These are phyloP conservation scores for Curvularia sp. DNA, from an alignment of 2,329 filamentous ascomycete species.

Conservation along the genomic window DNA sequence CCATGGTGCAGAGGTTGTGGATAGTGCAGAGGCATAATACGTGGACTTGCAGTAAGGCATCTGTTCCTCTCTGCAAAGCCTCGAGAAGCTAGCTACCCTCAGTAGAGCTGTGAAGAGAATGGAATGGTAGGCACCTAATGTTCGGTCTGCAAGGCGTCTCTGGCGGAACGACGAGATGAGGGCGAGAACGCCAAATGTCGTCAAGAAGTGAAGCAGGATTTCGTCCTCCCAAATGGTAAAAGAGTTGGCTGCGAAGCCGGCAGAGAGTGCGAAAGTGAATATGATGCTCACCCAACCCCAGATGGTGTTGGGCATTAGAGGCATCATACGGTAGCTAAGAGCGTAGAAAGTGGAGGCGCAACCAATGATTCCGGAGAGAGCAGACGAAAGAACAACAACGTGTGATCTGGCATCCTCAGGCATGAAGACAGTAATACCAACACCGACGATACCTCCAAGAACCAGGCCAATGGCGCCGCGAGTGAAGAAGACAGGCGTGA, in stretches of 20 bases:
- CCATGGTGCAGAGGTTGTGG: constrained; percentile 91
- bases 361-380: constrained; percentile 50
- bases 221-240: constrained; percentile 99
- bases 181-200: constrained; percentile 81
- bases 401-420: constrained; percentile 51
- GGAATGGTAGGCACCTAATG: constrained; percentile 83
- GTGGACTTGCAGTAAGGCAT: constrained; percentile 97
- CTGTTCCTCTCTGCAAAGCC: constrained; percentile 95
- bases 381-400: constrained; percentile 51
- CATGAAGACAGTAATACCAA: constrained; percentile 55
- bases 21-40: constrained; percentile 90
- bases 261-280: constrained; percentile 85
- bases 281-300: constrained; percentile 89
- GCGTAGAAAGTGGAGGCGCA: constrained; percentile 52
- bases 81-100: constrained; percentile 82
- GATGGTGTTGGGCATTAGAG: constrained; percentile 72
- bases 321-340: constrained; percentile 52
- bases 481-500: constrained; percentile 61
- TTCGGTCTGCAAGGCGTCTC: constrained; percentile 69
- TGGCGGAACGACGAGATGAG: constrained; percentile 78
- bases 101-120: constrained; percentile 80
- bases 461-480: constrained; percentile 59
- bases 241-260: constrained; percentile 95
- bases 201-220: constrained; percentile 88
- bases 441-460: constrained; percentile 51